A percentile compares a stretch with the other conserved stretches of the same genome.
Conservation (phyloP, 2,329 filamentous ascomycete species). For the Verticillium albo-atrum region DNA sequence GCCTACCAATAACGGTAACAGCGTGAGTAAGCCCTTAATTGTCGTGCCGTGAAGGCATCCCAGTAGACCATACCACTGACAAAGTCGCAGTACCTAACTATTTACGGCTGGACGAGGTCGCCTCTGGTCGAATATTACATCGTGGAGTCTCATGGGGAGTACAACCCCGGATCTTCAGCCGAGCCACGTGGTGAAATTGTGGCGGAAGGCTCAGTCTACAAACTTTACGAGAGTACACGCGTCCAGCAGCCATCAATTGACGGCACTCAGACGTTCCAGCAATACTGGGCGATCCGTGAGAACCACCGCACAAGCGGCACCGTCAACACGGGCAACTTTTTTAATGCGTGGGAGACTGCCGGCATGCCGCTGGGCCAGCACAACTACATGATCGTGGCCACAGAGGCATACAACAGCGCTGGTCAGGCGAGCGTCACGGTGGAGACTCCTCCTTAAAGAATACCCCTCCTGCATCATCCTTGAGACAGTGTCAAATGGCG, state of each 20-base stretch:
- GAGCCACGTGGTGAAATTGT: conserved; percentile 45
- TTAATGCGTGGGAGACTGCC: conserved; percentile 45
- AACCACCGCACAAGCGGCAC: conserved; percentile 47
- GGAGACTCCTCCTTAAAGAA: not conserved
- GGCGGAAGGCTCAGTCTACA: conserved; percentile 48
- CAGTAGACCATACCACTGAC: too few relatives aligned
- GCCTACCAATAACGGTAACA: not conserved
- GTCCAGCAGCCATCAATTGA: conserved; percentile 47
- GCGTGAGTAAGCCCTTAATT: not conserved
- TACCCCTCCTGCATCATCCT: too few relatives aligned
- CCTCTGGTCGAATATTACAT: conserved; percentile 30
- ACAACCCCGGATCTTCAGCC: conserved; percentile 8
- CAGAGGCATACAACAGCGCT: conserved; percentile 39
- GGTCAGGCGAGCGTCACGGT: conserved; percentile 19
- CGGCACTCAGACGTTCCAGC: conserved; percentile 50
- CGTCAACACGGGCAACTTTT: conserved; percentile 47
- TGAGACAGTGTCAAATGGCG: too few relatives aligned
- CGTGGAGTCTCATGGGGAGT: not conserved
- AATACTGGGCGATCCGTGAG: conserved; percentile 46
- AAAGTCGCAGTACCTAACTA: conserved; percentile 21
- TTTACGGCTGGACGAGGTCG: conserved; percentile 32
- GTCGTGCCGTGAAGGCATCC: not conserved
- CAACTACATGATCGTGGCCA: conserved; percentile 50
- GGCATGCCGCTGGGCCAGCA: conserved; percentile 45
- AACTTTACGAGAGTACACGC: conserved; percentile 44